These are phyloP conservation scores for Poronia punctata DNA, from an alignment of 495 filamentous ascomycete species.

Conservation along the genomic window DNA sequence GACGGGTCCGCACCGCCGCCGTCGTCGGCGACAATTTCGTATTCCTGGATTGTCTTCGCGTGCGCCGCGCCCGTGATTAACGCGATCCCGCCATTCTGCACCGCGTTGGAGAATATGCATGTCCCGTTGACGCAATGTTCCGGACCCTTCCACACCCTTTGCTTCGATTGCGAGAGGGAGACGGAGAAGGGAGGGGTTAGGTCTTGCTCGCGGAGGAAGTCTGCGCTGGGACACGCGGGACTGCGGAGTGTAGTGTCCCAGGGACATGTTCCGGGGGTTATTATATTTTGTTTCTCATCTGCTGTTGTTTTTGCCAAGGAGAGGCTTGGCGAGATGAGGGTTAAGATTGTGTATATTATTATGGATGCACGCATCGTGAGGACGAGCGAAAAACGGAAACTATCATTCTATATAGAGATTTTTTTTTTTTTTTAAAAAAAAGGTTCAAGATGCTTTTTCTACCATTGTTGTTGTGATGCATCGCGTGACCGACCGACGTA, in stretches of 20 bases:
- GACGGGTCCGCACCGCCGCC: slow-evolving; percentile 7
- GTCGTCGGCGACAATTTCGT: slow-evolving; percentile 8
- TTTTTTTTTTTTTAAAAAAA: not conserved
- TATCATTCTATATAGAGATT: not conserved
- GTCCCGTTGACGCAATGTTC: slow-evolving; percentile 28
- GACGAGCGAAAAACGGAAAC: too few relatives aligned
- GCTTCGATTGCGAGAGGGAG: not conserved
- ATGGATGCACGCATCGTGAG: not conserved
- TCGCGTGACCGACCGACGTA: not conserved
- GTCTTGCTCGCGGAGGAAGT: not conserved
- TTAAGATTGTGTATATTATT: not conserved
- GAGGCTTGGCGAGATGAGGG: not conserved
- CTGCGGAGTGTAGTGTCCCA: slow-evolving; percentile 2
- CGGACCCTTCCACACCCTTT: slow-evolving; percentile 32
- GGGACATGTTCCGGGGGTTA: not conserved
- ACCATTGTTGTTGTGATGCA: too few relatives aligned
- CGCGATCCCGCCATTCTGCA: slow-evolving; percentile 22
- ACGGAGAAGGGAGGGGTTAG: not conserved
- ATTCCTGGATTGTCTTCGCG: slow-evolving; percentile 16
- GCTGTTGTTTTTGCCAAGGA: not conserved
- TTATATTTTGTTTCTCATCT: not conserved
- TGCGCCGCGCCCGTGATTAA: slow-evolving; percentile 27
- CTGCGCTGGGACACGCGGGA: slow-evolving; percentile 4
- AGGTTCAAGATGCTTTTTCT: too few relatives aligned
- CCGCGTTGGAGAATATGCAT: slow-evolving; percentile 28